Percentiles rank a stretch among this genome's conserved stretches.
These are phyloP conservation scores for Phytopythium sindhum DNA, from an alignment of 352 stramenopile genomes.

Conservation along the genomic window DNA sequence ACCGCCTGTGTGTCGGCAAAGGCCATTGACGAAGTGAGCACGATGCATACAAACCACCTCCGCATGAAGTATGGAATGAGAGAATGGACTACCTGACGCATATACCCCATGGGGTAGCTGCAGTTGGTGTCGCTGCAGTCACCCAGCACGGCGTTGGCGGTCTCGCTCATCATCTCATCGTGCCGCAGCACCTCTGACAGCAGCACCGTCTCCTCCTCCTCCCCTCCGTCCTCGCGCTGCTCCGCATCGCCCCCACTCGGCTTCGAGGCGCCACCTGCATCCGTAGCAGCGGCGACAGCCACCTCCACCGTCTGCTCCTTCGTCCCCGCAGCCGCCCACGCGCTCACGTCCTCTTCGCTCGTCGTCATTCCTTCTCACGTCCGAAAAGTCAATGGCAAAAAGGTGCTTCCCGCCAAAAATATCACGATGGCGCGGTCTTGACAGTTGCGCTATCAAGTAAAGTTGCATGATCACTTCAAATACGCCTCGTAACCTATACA, in stretches of 20 bases:
- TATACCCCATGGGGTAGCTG: conserved; percentile 66
- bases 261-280: background rate
- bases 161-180: conserved; percentile 48
- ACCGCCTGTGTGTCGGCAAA: conserved; percentile 21
- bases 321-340: background rate
- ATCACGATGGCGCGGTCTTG: background rate
- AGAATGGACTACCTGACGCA: conserved; percentile 43
- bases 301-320: background rate
- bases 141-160: conserved; percentile 58
- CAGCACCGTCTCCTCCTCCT: conserved; percentile 53
- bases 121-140: conserved; percentile 57
- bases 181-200: conserved; percentile 58
- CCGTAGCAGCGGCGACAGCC: background rate
- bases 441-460: background rate
- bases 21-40: background rate
- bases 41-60: background rate
- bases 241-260: background rate
- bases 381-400: background rate
- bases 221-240: conserved; percentile 1
- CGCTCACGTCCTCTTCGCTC: background rate
- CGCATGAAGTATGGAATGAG: background rate
- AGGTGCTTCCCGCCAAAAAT: conserved; percentile 13
- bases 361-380: background rate
- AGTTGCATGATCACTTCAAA: background rate
- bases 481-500: background rate